Conservation (phyloP, 1,284 basidiomycete species). For the Cutaneotrichosporon dermatis region DNA sequence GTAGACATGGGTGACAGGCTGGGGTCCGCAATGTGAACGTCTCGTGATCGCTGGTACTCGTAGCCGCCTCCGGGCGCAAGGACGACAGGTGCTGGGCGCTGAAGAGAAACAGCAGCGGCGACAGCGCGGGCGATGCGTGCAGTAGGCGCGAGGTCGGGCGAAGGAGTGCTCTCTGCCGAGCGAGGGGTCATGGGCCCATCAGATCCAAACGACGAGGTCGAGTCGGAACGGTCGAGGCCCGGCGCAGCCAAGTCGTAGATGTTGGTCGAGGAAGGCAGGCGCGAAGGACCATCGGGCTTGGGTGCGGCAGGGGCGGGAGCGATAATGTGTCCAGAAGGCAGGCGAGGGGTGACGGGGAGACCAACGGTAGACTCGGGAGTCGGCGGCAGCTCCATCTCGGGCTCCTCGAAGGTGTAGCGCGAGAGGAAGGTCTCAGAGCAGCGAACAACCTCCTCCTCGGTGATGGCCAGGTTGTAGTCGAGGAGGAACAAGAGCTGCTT, state of each 20-base stretch:
- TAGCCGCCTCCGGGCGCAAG: background rate
- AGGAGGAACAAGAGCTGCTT: conserved; percentile 85
- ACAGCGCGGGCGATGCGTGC: background rate
- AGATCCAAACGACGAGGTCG: conserved; percentile 47
- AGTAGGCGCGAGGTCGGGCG: background rate
- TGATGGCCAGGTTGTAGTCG: conserved; percentile 57
- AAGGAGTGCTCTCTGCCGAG: conserved; percentile 3
- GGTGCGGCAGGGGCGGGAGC: conserved; percentile 12
- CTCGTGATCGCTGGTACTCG: background rate
- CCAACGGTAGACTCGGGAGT: conserved; percentile 22
- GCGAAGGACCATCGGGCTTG: background rate
- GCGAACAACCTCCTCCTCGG: conserved; percentile 62
- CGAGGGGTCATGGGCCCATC: conserved; percentile 37
- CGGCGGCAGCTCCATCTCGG: conserved; percentile 17
- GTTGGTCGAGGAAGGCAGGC: background rate
- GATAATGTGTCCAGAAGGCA: conserved; percentile 16
- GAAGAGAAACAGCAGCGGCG: background rate
- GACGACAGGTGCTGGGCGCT: conserved; percentile 2
- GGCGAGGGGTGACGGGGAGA: conserved; percentile 34
- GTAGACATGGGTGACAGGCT: background rate
- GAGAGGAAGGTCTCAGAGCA: conserved; percentile 70
- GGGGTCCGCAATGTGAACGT: conserved; percentile 1
- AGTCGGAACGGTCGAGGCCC: conserved; percentile 47
- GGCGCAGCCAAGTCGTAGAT: conserved; percentile 20
- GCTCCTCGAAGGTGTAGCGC: conserved; percentile 19